Base-by-base conservation (phyloP, 2,329 filamentous ascomycete species). In the Neofusicoccum ribis region DNA sequence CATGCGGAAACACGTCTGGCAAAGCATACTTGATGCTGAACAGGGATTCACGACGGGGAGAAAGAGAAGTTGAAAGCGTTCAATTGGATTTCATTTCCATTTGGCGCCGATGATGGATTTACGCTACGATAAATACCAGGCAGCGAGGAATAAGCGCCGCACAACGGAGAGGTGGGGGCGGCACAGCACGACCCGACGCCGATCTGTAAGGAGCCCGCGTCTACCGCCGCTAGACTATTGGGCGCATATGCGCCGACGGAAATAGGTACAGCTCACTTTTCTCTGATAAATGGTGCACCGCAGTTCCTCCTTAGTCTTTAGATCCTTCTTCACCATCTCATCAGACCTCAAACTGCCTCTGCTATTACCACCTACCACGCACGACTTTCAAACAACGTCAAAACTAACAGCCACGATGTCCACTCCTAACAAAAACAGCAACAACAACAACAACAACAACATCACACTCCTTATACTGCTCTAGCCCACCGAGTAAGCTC, bases 1-100 rank as follows among this genome's bases (percentile, higher is more conserved):
- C 67, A 69, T 68, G 8, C 62, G 23, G 17, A 44, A 52, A 31
- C 68, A 69, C 3, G 44, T 58, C 23, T 66, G 39, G 47, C 67
- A 68, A 5, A 68, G 51, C 59, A 63, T 67, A 17, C 23, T 64
- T 17, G 6, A 14, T 15, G n/a, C 5, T 17, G 51, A 56, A 39
- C 11, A 39, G 37, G 37, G 37, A 12, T 39, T 39, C 14, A 9
- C 3, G 37, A 12, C 37, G 11, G 8, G 37, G 20, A 34, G 9
- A 59, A n/a, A 31, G 11, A 49, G 23, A 27, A 46, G 39, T 41
- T 12, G 9, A 27, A 27, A 8, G 23, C 27, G 23, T 46, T 17
- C 15, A 20, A n/a, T 6, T 49, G 46, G 14, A 14, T 5, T 27
- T 20, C 3, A 49, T n/a, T 17, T 49, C 14, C 27, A 27, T 49